These are phyloP conservation scores for Phytophthora chlamydospora DNA, from an alignment of 352 stramenopile species.

Conservation along the genomic window DNA sequence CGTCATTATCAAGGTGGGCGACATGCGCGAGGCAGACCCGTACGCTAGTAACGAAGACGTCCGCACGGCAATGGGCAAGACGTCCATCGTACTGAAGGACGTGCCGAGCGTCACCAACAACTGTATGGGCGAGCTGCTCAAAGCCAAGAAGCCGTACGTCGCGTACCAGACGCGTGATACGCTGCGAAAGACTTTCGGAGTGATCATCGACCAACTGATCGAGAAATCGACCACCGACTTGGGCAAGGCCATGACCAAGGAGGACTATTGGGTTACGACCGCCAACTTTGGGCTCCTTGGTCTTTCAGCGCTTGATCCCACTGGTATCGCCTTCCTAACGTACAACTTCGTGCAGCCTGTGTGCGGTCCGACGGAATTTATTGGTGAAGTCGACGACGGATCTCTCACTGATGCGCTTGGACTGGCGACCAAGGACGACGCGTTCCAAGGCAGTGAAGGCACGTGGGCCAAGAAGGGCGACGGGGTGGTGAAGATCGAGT, in stretches of 20 bases:
- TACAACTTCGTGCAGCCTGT: slow-evolving; percentile 66
- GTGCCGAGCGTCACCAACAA: slow-evolving; percentile 51
- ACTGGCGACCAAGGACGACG: slow-evolving; percentile 42
- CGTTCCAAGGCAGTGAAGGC: slow-evolving; percentile 49
- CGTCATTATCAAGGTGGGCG: slow-evolving; percentile 45
- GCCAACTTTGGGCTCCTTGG: slow-evolving; percentile 40
- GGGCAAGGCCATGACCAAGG: slow-evolving; percentile 36
- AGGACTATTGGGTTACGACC: slow-evolving; percentile 44
- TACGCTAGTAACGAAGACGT: slow-evolving; percentile 44
- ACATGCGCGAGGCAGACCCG: slow-evolving; percentile 38
- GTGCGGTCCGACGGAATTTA: slow-evolving; percentile 59
- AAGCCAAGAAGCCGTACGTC: slow-evolving; percentile 36
- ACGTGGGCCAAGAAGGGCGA: slow-evolving; percentile 52
- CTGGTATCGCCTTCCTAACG: slow-evolving; percentile 47
- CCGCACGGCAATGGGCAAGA: slow-evolving; percentile 45
- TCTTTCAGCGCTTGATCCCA: slow-evolving; percentile 48
- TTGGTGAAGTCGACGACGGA: slow-evolving; percentile 67
- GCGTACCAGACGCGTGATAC: slow-evolving; percentile 52
- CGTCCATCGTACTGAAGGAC: slow-evolving; percentile 50
- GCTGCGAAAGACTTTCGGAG: slow-evolving; percentile 57
- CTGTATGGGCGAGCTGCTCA: slow-evolving; percentile 47
- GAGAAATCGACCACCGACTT: slow-evolving; percentile 46
- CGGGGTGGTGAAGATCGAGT: slow-evolving; percentile 46
- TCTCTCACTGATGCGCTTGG: slow-evolving; percentile 42
- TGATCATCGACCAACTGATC: slow-evolving; percentile 66